Conservation (phyloP, 2,329 filamentous ascomycete genomes). For the Diplodia corticola region DNA sequence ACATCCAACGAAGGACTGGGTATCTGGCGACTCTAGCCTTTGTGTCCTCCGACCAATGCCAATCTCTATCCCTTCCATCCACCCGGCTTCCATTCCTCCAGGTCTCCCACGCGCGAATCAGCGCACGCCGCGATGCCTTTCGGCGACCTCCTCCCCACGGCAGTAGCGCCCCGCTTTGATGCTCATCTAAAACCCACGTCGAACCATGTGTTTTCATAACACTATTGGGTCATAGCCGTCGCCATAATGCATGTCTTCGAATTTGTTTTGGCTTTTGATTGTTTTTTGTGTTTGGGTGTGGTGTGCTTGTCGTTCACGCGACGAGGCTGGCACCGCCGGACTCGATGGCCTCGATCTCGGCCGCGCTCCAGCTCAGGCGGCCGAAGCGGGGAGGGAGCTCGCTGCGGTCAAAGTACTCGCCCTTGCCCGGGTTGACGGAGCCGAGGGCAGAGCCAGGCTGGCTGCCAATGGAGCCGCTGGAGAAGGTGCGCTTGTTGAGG, state of each 20-base stretch:
- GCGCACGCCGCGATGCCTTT: conserved; percentile 5
- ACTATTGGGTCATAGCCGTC: not conserved
- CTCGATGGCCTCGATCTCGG: conserved; percentile 95
- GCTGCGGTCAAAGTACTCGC: conserved; percentile 82
- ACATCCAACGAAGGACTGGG: conserved; percentile 9
- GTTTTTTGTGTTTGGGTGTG: not conserved
- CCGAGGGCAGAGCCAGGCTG: conserved; percentile 70
- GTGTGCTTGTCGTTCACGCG: conserved; percentile 40
- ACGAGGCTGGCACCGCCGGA: conserved; percentile 78
- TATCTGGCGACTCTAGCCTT: conserved; percentile 4
- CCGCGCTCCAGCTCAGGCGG: conserved; percentile 68
- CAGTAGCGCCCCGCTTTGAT: not conserved
- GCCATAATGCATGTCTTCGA: not conserved
- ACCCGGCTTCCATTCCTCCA: not conserved
- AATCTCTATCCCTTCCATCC: not conserved
- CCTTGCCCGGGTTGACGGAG: conserved; percentile 66
- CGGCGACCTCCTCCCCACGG: conserved; percentile 1
- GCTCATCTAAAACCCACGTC: not conserved
- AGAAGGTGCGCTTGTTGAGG: conserved; percentile 46
- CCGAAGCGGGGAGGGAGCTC: conserved; percentile 86
- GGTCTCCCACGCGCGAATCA: conserved; percentile 9
- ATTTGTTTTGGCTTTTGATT: conserved; percentile 3
- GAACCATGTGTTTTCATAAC: not conserved
- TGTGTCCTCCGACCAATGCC: not conserved
- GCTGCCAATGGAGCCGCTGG: conserved; percentile 55